phyloP scores from a whole-genome alignment of 768 basidiomycete species.

The Nidularia pulvinata region DNA sequence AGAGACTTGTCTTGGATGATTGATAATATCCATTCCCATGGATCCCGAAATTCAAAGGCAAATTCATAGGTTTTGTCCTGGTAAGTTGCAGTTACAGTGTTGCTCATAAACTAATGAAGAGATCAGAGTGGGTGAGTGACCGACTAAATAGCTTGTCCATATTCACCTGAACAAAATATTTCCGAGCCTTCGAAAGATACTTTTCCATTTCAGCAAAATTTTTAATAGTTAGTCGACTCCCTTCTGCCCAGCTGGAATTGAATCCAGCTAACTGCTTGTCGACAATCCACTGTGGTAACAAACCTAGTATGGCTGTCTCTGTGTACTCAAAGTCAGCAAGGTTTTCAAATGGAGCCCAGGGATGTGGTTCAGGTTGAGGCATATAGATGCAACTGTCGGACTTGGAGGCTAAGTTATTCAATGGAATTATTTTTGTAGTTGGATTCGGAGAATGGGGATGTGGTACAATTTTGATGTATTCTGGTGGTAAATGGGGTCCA shows the following conservation, averaged over 20 bases:
- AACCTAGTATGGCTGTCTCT: slow-evolving; percentile 13
- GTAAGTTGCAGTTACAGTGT: slow-evolving; percentile 9
- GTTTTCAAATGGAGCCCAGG: slow-evolving; percentile 19
- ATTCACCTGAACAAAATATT: slow-evolving; percentile 14
- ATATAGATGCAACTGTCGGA: background rate
- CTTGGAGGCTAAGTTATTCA: background rate
- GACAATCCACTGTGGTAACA: slow-evolving; percentile 9
- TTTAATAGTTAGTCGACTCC: slow-evolving; percentile 14
- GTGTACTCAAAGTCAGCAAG: slow-evolving; percentile 22
- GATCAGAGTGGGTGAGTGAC: background rate
- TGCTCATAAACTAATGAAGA: slow-evolving; percentile 13
- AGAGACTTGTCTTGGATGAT: slow-evolving; percentile 16
- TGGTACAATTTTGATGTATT: slow-evolving; percentile 12
- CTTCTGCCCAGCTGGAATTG: slow-evolving; percentile 9
- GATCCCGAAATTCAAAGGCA: slow-evolving; percentile 21
- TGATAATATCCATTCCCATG: slow-evolving; percentile 20
- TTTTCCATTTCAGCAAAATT: slow-evolving; percentile 15
- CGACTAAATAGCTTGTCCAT: background rate
- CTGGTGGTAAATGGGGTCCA: slow-evolving; percentile 8
- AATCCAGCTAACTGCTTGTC: slow-evolving; percentile 13
- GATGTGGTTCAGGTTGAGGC: background rate
- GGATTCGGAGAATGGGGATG: slow-evolving; percentile 7
- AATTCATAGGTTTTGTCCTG: slow-evolving; percentile 8
- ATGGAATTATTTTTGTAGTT: slow-evolving; percentile 4
- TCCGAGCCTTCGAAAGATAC: slow-evolving; percentile 10